Base-by-base conservation (phyloP, 352 stramenopile genomes). In the Pythium periplocum region DNA sequence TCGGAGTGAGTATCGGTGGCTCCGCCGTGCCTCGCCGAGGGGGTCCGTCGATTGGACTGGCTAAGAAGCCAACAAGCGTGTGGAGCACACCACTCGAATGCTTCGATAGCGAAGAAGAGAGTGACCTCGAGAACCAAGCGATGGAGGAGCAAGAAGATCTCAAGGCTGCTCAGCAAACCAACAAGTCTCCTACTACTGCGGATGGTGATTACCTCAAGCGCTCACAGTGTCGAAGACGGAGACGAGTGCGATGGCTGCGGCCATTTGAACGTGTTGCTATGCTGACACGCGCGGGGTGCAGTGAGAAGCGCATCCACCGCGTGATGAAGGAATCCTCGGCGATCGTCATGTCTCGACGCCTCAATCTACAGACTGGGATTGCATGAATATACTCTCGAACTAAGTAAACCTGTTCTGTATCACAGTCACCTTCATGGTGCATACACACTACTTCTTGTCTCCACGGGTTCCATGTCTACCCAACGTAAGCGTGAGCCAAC, bases 291-390 rank as follows among this genome's bases (percentile, higher is more conserved):
- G 71, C 71, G 5, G 71, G 71, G n/a, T 69, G 57, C 48, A 85
- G 74, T 32, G 74, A 85, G 44, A 57, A 67, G 38, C 60, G 62
- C 30, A 85, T 85, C 55, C 75, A 68, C 41, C 71, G 69, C 11
- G 78, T 75, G 71, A 67, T 85, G 57, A 78, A 76, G 64, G 73
- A 84, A 55, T 74, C 55, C 26, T 73, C 71, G 9, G 62, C 68
- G 42, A 84, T 84, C 31, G 69, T 67, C 34, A 78, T 78, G 73
- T 83, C 70, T 2, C 48, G 73, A 42, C 66, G 71, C 8, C 39
- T 66, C 48, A 61, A 37, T 38, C 48, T 66, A 17, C 59, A 54
- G 43, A 30, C 17, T 26, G 17, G 17, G 17, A 26, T 26, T 26
- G 17, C 17, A 26, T 26, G 17, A 26, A 26, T 26, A 26, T 26